Evolutionary conservation across 192 early-diverging fungal genomes (phyloP), one percentile per base, ranked within the genome.

Genomic region (Rhizophlyctis rosea): DNA sequence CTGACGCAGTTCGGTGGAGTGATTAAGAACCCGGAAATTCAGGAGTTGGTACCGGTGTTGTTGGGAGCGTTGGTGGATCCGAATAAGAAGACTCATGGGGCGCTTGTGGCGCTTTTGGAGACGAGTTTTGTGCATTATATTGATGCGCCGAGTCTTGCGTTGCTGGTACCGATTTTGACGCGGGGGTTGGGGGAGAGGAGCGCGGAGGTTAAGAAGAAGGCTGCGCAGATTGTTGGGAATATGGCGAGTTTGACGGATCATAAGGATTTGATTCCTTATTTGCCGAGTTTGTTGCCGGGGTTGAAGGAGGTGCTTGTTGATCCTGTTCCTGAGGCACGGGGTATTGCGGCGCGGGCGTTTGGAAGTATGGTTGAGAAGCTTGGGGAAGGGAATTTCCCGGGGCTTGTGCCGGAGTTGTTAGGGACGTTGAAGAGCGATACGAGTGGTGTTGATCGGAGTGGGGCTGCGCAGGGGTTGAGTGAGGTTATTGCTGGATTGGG

Each of bases 111-210:
- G n/a, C 81, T 99, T 21, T 70, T 99, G 39, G 83, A 90, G 59
- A 99, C 97, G 1, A 86, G 94, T 2, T 99, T 99, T 65, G 90
- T 98, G 21, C 97, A 99, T 76, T 99, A 99, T 73, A 94, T 99
- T 55, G 97, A 99, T 70, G 88, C 96, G 13, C 93, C 97, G 28
- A 93, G 91, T 11, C 72, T 99, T 53, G 97, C 96, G 14, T 79
- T 98, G 53, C 86, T 99, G 25, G 90, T 98, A 56, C 97, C 97
- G 2, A 93, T 99, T 47, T 67, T 98, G 34, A 85, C 92, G 69
- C 88, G 96, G 57, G 97, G 96, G 57, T 78, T 99, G 77, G 82
- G 84, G 29, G 91, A 91, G 53, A 87, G 97, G 56, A 78, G 80
- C 25, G 93, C 95, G 5, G 86, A 93, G 34, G 88, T 89, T 59